A percentile compares a stretch with the other conserved stretches of the same genome.
Conservation (phyloP, 2,329 filamentous ascomycete species). For the Madurella mycetomatis region DNA sequence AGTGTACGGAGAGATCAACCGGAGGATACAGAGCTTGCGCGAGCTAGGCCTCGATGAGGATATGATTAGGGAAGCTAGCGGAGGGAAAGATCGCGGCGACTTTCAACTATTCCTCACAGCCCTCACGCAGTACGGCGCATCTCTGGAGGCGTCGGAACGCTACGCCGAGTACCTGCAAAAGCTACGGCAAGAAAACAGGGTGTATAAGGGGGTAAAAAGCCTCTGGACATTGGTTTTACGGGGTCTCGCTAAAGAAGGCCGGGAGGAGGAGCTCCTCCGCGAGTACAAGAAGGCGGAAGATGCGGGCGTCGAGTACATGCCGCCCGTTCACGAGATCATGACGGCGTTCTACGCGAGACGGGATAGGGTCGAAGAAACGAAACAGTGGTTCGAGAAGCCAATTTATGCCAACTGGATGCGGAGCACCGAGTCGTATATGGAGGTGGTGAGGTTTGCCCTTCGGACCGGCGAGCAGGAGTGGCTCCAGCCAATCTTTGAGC, state of each 20-base stretch:
- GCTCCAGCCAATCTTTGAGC: slow-evolving; percentile 56
- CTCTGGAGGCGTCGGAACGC: slow-evolving; percentile 48
- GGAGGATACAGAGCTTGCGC: slow-evolving; percentile 20
- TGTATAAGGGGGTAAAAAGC: slow-evolving; percentile 26
- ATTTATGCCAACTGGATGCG: slow-evolving; percentile 39
- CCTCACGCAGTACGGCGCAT: slow-evolving; percentile 51
- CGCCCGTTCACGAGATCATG: slow-evolving; percentile 50
- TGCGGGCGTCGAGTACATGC: slow-evolving; percentile 42
- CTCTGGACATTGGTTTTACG: slow-evolving; percentile 50
- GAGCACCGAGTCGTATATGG: slow-evolving; percentile 44
- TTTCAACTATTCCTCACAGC: slow-evolving; percentile 45
- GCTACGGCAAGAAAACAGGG: slow-evolving; percentile 3
- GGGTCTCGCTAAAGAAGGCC: slow-evolving; percentile 59
- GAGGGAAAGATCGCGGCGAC: slow-evolving; percentile 25
- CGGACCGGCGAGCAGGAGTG: slow-evolving; percentile 57
- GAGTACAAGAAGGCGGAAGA: slow-evolving; percentile 32
- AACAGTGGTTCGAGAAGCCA: slow-evolving; percentile 61
- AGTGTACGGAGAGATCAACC: slow-evolving; percentile 38
- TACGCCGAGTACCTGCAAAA: slow-evolving; percentile 37
- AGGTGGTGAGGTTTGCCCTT: slow-evolving; percentile 57
- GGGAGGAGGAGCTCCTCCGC: slow-evolving; percentile 45
- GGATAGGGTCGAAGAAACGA: slow-evolving; percentile 56
- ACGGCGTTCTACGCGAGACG: slow-evolving; percentile 58
- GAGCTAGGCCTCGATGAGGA: slow-evolving; percentile 23
- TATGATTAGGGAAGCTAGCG: slow-evolving; percentile 19